Base-by-base conservation (phyloP, 208 protist genomes). In the Leishmania lainsoni region DNA sequence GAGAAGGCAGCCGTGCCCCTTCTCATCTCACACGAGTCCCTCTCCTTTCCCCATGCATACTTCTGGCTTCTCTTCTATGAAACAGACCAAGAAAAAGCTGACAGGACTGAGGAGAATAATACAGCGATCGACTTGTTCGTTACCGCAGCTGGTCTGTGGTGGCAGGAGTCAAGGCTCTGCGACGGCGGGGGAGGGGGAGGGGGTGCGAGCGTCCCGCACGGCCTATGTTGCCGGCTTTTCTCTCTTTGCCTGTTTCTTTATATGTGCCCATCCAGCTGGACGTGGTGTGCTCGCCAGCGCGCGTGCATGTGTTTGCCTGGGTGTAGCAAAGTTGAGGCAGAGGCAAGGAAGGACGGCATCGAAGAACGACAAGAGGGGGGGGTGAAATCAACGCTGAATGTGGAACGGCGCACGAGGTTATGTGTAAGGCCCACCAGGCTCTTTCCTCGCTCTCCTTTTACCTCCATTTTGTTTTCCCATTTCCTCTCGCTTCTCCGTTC, bases 281-380 rank as follows among this genome's bases (percentile, higher is more conserved):
- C 5, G 39, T 65, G 6, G 63, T 68, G 49, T 80, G 59, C 56
- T 42, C 66, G 39, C 32, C 16, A 81, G 26, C 56, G 17, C 10
- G 6, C 73, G 58, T n/a, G 32, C n/a, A 39, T 80, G n/a, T 45
- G 51, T 74, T 5, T 80, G 61, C 61, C 26, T 49, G 72, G 45
- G 42, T 48, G n/a, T 61, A 35, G 76, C 26, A 17, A 29, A 42
- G 42, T 48, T 14, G 76, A 42, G 0, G 26, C 10, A 10, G 3
- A 3, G 52, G 22, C 75, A 35, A 4, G 10, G 16, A 22, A 26
- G 20, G 45, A 16, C 45, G 8, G 68, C 39, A 29, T 42, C 17
- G 17, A n/a, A 71, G 66, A 4, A 8, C n/a, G 32, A 0, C 35
- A 20, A 71, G 29, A 48, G 35, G 35, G 66, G 5, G 35, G 66